Conservation (phyloP, 805 yeast genomes). For the Sugiyamaella americana region DNA sequence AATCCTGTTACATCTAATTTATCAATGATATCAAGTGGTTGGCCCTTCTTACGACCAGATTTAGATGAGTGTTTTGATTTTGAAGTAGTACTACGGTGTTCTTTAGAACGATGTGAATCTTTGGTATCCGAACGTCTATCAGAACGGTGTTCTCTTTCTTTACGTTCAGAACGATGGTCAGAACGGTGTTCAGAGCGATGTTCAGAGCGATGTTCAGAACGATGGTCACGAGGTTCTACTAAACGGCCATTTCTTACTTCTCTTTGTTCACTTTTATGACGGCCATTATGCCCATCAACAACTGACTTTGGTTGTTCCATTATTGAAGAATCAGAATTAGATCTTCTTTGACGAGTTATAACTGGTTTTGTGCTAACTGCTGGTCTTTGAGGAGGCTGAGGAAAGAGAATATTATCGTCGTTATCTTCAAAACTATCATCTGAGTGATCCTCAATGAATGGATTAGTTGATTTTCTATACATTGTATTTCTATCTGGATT, state of each 20-base stretch:
- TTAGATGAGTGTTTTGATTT: no score
- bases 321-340: conserved; percentile 22
- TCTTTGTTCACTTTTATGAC: background rate
- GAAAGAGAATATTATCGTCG: conserved; percentile 4
- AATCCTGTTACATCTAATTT: conserved; percentile 93
- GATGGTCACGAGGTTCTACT: background rate
- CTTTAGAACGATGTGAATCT: background rate
- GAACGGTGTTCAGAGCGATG: conserved; percentile 1
- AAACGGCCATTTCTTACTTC: background rate
- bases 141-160: conserved; percentile 13
- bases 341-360: conserved; percentile 30
- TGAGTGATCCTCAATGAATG: conserved; percentile 20
- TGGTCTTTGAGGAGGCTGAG: conserved; percentile 14
- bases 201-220: background rate
- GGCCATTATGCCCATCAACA: background rate
- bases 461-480: conserved; percentile 21
- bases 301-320: conserved; percentile 14
- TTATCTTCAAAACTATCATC: conserved; percentile 10
- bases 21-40: conserved; percentile 86
- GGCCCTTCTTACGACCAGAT: conserved; percentile 10
- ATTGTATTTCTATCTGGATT: conserved; percentile 11
- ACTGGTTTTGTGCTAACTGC: conserved; percentile 31
- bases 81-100: conserved; percentile 14
- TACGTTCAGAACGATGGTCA: conserved; percentile 6
- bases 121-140: conserved; percentile 13